A percentile compares a stretch with the other conserved stretches of the same genome.
Evolutionary conservation across 148 eudicot genomes (phyloP).

Genomic region (Vaccinium macrocarpon): DNA sequence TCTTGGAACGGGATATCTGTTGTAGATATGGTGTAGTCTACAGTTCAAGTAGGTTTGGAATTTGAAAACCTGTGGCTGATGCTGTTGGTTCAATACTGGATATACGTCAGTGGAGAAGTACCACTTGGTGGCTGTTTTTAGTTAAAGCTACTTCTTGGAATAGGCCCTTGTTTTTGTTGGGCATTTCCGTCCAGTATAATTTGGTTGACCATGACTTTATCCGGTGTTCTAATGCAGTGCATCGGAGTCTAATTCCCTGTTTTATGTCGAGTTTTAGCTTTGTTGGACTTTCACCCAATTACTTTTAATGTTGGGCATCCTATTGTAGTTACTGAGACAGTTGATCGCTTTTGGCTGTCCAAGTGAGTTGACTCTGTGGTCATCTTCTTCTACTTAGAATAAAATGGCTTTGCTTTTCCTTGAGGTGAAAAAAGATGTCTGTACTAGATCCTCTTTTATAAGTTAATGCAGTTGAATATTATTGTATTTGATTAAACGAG

Average conservation of each 20-base stretch:
- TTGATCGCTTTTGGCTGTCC: not conserved
- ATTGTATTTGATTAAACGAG: not conserved
- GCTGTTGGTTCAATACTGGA: constrained; percentile 8
- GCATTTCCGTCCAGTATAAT: constrained; percentile 17
- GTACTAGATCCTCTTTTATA: not conserved
- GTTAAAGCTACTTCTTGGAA: constrained; percentile 5
- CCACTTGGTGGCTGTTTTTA: constrained; percentile 14
- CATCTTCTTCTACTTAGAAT: not conserved
- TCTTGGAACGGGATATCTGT: constrained; percentile 2
- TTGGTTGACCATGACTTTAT: not conserved
- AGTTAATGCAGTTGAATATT: not conserved
- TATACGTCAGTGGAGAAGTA: constrained; percentile 11
- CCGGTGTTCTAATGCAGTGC: not conserved
- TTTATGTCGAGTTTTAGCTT: not conserved
- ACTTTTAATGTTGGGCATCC: constrained; percentile 3
- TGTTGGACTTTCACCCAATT: constrained; percentile 15
- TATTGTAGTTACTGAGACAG: not conserved
- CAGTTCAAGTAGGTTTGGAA: constrained; percentile 7
- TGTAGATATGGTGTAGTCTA: constrained; percentile 17
- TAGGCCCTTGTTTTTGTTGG: constrained; percentile 31
- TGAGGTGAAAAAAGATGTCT: not conserved
- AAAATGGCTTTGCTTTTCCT: not conserved
- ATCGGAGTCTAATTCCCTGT: not conserved
- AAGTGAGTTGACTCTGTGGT: no score
- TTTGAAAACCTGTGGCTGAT: not conserved